A percentile compares a stretch with the other conserved stretches of the same genome.
Conservation (phyloP, 495 filamentous ascomycete species). For the Penicillium angulare region DNA sequence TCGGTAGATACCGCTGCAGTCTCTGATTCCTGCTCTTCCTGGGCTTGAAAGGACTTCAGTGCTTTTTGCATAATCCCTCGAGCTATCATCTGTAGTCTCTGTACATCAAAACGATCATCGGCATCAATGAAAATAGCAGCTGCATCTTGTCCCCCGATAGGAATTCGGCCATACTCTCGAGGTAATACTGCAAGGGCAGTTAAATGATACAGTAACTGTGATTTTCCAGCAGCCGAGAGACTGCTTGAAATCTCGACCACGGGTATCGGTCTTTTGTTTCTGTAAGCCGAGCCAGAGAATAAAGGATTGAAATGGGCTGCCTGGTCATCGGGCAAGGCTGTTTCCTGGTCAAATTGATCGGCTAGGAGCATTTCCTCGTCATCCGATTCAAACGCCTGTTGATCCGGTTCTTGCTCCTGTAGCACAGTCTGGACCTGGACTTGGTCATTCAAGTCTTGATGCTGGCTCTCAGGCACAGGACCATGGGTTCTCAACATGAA, state of each 20-base stretch:
- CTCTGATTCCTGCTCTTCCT: neutral
- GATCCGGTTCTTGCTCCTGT: neutral
- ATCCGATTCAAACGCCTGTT: neutral
- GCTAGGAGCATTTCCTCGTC: constrained; percentile 21
- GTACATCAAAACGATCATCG: constrained; percentile 62
- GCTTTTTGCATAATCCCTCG: constrained; percentile 22
- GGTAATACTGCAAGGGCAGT: constrained; percentile 60
- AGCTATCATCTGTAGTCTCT: constrained; percentile 49
- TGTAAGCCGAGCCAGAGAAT: constrained; percentile 8
- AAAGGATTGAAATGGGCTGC: constrained; percentile 5
- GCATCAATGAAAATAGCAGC: constrained; percentile 71
- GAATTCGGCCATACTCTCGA: constrained; percentile 24
- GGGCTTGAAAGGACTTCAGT: neutral
- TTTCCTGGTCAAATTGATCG: neutral
- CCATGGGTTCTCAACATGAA: constrained; percentile 30
- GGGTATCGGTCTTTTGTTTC: constrained; percentile 31
- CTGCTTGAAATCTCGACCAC: constrained; percentile 59
- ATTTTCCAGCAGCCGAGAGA: constrained; percentile 57
- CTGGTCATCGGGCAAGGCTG: neutral
- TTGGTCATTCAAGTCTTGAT: neutral
- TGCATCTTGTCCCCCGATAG: constrained; percentile 48
- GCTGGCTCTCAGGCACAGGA: neutral
- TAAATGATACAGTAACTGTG: constrained; percentile 68
- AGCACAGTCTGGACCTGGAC: neutral
- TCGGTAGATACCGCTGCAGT: constrained; percentile 6